Evolutionary conservation across 192 early-diverging fungal species (phyloP).

Genomic region (Coemansia sp.): DNA sequence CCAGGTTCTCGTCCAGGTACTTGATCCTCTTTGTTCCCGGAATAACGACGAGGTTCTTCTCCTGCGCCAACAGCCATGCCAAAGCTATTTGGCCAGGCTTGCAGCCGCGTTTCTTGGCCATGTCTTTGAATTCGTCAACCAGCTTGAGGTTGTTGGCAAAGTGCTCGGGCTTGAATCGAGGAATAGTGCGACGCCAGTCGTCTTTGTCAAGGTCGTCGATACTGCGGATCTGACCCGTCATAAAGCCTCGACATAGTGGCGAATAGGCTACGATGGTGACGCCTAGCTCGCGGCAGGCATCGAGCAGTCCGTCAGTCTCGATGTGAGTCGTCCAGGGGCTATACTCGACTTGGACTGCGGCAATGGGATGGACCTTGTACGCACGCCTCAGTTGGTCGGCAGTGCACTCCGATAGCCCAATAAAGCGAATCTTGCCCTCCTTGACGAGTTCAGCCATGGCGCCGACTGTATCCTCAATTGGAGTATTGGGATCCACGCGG

Average conservation of each 20-base stretch:
- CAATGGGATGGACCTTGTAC: constrained; percentile 69
- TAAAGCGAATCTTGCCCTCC: constrained; percentile 65
- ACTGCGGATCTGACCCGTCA: constrained; percentile 64
- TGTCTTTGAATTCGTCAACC: constrained; percentile 54
- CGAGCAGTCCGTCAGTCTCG: constrained; percentile 67
- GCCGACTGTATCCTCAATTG: constrained; percentile 64
- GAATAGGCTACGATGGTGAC: constrained; percentile 75
- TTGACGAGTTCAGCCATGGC: constrained; percentile 72
- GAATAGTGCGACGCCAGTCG: constrained; percentile 59
- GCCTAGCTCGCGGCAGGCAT: constrained; percentile 72
- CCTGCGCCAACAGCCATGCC: constrained; percentile 68
- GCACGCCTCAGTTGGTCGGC: constrained; percentile 67
- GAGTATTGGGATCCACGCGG: constrained; percentile 62
- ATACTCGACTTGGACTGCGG: constrained; percentile 56
- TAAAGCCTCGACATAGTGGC: constrained; percentile 70
- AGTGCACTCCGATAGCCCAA: constrained; percentile 65
- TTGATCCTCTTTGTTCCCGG: constrained; percentile 63
- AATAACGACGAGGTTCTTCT: constrained; percentile 55
- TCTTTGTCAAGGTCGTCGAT: constrained; percentile 57
- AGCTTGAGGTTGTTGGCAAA: constrained; percentile 64
- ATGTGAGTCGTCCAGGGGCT: constrained; percentile 64
- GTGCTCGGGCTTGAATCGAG: constrained; percentile 65
- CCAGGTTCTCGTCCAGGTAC: constrained; percentile 51
- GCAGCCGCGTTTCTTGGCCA: constrained; percentile 60
- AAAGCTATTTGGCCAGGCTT: constrained; percentile 61